phyloP scores from a whole-genome alignment of 345 rosid genomes.

The Gossypium rotundifolium region DNA sequence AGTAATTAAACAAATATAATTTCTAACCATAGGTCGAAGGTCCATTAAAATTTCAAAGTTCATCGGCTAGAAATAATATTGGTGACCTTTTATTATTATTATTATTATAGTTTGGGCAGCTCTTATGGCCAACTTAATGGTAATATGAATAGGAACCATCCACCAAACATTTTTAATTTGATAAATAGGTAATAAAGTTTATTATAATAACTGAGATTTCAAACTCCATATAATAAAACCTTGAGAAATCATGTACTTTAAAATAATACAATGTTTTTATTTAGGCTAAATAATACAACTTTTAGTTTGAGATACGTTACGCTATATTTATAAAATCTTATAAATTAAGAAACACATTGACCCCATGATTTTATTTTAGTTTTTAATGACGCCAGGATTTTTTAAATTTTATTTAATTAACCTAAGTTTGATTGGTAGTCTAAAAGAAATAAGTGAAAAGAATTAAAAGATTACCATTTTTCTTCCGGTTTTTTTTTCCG shows the following conservation, averaged over 20 bases:
- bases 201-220: neutral
- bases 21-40: neutral
- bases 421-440: neutral
- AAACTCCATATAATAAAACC: neutral
- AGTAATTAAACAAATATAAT: neutral
- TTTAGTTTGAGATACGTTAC: neutral
- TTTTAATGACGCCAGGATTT: slow-evolving; percentile 13
- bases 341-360: slow-evolving; percentile 26
- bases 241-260: neutral
- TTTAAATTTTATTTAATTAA: neutral
- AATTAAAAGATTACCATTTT: neutral
- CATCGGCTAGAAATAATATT: neutral
- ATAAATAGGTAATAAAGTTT: neutral
- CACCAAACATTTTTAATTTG: neutral
- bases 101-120: neutral
- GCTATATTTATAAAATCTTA: neutral
- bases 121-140: neutral
- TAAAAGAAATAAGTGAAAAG: neutral
- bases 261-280: neutral
- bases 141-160: neutral
- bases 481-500: fast-evolving
- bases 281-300: neutral
- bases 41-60: neutral
- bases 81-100: neutral
- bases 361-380: slow-evolving; percentile 22